Base-by-base conservation (phyloP, 345 rosid genomes). In the Combretum micranthum region DNA sequence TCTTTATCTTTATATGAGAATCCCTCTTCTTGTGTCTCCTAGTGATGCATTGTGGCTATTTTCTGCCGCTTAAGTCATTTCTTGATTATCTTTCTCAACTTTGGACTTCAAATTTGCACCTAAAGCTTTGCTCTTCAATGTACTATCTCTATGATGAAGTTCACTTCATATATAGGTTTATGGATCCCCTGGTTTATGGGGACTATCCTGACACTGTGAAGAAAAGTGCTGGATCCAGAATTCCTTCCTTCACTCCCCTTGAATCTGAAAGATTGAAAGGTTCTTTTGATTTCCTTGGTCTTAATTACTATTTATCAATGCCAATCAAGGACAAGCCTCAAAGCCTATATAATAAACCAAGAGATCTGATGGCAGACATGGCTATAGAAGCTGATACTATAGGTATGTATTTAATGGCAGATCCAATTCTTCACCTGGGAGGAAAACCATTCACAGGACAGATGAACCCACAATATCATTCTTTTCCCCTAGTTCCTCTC, bases 131-230 rank as follows among this genome's bases (percentile, higher is more conserved):
- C 26, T 25, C 26, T 2, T 25, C 39, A 32, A 32, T 4, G 7
- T 32, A 32, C 39, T 32, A 32, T 32, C 39, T 32, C 39, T 32
- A 32, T 32, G 39, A 32, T 32, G 10, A 20, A 49, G 22, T 49
- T 13, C 52, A 49, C 18, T 23, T 12, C 10, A n/a, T 12, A 25
- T 51, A 49, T 78, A 90, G 94, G 94, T 56, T 80, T 56, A 49
- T 72, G 20, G 60, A 83, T 65, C 94, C 96, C 4, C 61, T 88
- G 74, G 64, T 80, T 18, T 79, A 62, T 64, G 95, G 98, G 12
- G 92, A 91, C 50, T 88, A 88, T 65, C 96, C 98, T 0, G 66
- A 70, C 44, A 62, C 23, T 55, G 82, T 88, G 95, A 85, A 82
- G 71, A 71, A 67, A 57, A 77, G 22, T 42, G 74, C 64, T 15